Percentiles rank a stretch among this genome's conserved stretches.
Conservation (phyloP, 164 flowering plant species). For the Sedum album region DNA sequence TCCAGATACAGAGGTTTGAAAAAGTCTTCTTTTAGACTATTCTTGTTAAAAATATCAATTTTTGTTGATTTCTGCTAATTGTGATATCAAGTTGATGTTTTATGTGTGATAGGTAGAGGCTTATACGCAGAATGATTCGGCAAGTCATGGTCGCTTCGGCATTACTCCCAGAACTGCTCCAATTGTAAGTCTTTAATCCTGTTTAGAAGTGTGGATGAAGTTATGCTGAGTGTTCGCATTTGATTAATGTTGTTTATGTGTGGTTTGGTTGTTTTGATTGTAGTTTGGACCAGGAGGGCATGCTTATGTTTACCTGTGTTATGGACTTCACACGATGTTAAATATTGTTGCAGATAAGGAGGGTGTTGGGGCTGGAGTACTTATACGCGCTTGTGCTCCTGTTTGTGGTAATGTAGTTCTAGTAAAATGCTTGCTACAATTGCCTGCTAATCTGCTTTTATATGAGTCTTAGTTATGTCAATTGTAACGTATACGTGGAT, state of each 20-base stretch:
- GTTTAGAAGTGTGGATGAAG: background rate
- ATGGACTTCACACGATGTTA: conserved; percentile 90
- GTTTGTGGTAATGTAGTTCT: conserved; percentile 58
- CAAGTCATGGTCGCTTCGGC: conserved; percentile 92
- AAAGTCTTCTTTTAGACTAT: background rate
- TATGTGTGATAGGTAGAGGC: conserved; percentile 74
- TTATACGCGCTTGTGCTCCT: conserved; percentile 88
- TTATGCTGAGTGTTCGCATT: background rate
- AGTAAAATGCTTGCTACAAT: background rate
- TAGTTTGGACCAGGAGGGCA: conserved; percentile 97
- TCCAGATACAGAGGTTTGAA: conserved; percentile 89
- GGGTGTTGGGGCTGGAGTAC: conserved; percentile 91
- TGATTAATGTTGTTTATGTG: background rate
- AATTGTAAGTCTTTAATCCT: conserved; percentile 40
- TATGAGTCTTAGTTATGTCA: background rate
- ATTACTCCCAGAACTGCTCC: conserved; percentile 91
- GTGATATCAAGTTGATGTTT: background rate
- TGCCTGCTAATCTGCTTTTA: background rate
- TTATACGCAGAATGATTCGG: conserved; percentile 86
- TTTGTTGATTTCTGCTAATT: background rate
- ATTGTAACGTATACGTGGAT: background rate
- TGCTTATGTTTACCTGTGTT: conserved; percentile 95
- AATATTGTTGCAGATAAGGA: conserved; percentile 92
- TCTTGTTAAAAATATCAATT: background rate
- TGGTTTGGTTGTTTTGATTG: background rate